phyloP scores from a whole-genome alignment of 805 yeast genomes.

The Jamesozyma hellenica region DNA sequence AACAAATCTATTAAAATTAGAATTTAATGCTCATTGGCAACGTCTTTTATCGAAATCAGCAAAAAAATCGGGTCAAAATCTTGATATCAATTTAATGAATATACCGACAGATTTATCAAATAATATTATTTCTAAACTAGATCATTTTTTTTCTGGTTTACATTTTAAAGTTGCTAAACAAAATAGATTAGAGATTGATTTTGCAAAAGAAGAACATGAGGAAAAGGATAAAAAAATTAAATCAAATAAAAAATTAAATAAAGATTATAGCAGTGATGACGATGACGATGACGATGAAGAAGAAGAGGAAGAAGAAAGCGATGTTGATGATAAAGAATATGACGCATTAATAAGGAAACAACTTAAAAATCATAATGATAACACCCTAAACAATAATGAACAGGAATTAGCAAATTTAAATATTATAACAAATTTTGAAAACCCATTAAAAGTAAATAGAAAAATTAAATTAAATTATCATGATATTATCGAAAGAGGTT shows the following conservation, averaged over 20 bases:
- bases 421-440: slow-evolving; percentile 1
- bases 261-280: background rate
- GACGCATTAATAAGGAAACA: background rate
- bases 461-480: slow-evolving; percentile 16
- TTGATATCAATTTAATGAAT: slow-evolving; percentile 20
- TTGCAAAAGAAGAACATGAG: background rate
- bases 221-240: background rate
- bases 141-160: slow-evolving; percentile 20
- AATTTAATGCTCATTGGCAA: slow-evolving; percentile 25
- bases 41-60: slow-evolving; percentile 14
- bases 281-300: background rate
- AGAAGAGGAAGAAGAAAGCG: background rate
- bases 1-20: slow-evolving; percentile 18
- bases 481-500: slow-evolving; percentile 23
- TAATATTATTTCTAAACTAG: slow-evolving; percentile 18
- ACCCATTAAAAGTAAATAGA: slow-evolving; percentile 8
- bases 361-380: background rate
- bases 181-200: slow-evolving; percentile 10
- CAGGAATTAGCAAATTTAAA: background rate
- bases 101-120: slow-evolving; percentile 15
- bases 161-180: slow-evolving; percentile 19
- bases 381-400: background rate
- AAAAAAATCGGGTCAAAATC: slow-evolving; percentile 3
- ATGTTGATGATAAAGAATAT: background rate
- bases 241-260: no score